phyloP scores from a whole-genome alignment of 495 filamentous ascomycete species.

The Lophiostoma macrostomum region DNA sequence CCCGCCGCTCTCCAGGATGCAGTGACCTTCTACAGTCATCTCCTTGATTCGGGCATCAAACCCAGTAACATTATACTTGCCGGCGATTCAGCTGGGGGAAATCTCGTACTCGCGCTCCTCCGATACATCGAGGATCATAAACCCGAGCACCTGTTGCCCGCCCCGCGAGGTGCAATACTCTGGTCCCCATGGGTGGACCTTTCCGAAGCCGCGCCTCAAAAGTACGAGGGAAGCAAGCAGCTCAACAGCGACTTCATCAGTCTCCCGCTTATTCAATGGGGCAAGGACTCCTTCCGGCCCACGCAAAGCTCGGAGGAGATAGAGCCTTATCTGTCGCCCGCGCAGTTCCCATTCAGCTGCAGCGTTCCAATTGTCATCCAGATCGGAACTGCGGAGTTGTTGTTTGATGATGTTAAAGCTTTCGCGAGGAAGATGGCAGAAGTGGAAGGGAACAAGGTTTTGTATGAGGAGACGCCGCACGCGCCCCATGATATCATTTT shows the following conservation, averaged over 20 bases:
- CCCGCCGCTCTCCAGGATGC: conserved; percentile 36
- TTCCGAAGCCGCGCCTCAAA: conserved; percentile 3
- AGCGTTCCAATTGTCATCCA: conserved; percentile 41
- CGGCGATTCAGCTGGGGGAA: conserved; percentile 35
- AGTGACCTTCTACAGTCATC: conserved; percentile 24
- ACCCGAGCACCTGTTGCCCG: background rate
- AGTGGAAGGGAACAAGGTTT: conserved; percentile 32
- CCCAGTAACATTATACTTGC: conserved; percentile 26
- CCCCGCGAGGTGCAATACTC: conserved; percentile 25
- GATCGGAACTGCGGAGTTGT: conserved; percentile 42
- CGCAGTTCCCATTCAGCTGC: conserved; percentile 40
- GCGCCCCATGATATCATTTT: conserved; percentile 43
- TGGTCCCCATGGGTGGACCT: conserved; percentile 45
- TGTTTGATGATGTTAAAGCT: conserved; percentile 38
- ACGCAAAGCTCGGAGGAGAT: background rate
- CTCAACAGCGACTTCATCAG: conserved; percentile 40
- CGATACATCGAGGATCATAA: conserved; percentile 27
- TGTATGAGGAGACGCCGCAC: conserved; percentile 35
- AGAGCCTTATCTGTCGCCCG: conserved; percentile 39
- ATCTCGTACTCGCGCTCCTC: conserved; percentile 28
- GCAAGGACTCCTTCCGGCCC: conserved; percentile 31
- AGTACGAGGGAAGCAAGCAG: conserved; percentile 34
- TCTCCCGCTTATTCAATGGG: conserved; percentile 37
- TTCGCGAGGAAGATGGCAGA: conserved; percentile 30
- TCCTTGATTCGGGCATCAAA: conserved; percentile 19